Percentiles rank a stretch among this genome's conserved stretches.
Conservation (phyloP, 371 early-diverging fungal species). For the Syncephalis plumigaleata region DNA sequence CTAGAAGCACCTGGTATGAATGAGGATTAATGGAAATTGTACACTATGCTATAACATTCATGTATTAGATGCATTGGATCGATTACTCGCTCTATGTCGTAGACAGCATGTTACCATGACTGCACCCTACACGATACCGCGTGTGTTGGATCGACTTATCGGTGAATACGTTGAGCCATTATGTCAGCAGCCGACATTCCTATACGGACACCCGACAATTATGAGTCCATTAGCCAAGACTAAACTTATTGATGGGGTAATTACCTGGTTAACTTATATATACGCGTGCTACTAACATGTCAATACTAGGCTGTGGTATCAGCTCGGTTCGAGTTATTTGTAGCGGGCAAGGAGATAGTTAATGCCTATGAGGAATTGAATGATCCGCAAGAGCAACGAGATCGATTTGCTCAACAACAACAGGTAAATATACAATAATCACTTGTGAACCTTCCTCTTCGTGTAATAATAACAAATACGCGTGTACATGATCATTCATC, state of each 20-base stretch:
- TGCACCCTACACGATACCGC: constrained; percentile 88
- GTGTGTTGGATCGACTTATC: constrained; percentile 93
- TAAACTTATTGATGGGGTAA: background rate
- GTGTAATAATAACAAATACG: too few relatives aligned
- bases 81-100: constrained; percentile 83
- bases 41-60: constrained; percentile 45
- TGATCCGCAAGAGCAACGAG: constrained; percentile 95
- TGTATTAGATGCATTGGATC: constrained; percentile 36
- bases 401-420: constrained; percentile 93
- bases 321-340: constrained; percentile 99
- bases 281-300: background rate
- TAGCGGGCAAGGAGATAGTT: constrained; percentile 97
- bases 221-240: constrained; percentile 98
- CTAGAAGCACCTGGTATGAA: constrained; percentile 36
- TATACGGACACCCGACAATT: constrained; percentile 95
- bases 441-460: background rate
- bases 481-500: background rate
- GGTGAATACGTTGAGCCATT: constrained; percentile 94
- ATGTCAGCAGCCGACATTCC: constrained; percentile 95
- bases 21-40: background rate
- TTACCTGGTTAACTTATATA: background rate
- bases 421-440: background rate
- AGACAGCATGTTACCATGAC: constrained; percentile 88
- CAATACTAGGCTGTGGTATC: background rate
- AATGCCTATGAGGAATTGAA: constrained; percentile 99